Evolutionary conservation across 129 eudicot species (phyloP).

Genomic region (Helianthus tuberosus): DNA sequence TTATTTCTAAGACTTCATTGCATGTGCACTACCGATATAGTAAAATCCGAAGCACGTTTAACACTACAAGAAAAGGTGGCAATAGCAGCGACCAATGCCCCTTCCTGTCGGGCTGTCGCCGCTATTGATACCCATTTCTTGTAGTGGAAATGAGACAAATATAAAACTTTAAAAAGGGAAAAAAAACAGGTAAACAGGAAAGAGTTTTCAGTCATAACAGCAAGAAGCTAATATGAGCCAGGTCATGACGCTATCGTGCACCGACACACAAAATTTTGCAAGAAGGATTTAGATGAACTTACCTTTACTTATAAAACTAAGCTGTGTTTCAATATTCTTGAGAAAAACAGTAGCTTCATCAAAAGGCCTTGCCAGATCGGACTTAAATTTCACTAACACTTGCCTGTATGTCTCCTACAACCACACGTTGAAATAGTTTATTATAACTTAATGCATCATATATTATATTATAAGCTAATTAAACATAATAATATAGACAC

Average conservation of each 20-base stretch:
- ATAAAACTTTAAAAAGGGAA: not conserved
- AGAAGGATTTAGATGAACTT: not conserved
- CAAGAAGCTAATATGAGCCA: slow-evolving; percentile 28
- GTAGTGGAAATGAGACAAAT: not conserved
- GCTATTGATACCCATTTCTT: too few relatives aligned
- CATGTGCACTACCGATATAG: slow-evolving; percentile 4
- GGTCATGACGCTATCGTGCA: slow-evolving; percentile 24
- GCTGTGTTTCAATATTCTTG: slow-evolving; percentile 69
- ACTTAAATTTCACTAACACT: slow-evolving; percentile 75
- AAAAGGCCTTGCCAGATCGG: slow-evolving; percentile 87
- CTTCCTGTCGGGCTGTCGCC: too few relatives aligned
- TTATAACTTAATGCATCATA: not conserved
- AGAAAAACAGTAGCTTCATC: slow-evolving; percentile 87
- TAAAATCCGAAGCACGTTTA: not conserved
- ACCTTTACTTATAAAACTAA: slow-evolving; percentile 75
- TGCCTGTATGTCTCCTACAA: slow-evolving; percentile 76
- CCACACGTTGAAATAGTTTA: not conserved
- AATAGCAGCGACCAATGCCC: too few relatives aligned
- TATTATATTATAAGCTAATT: not conserved
- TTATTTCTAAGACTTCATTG: slow-evolving; percentile 21
- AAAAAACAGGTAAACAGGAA: not conserved
- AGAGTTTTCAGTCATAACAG: slow-evolving; percentile 3
- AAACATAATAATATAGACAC: slow-evolving; percentile 1
- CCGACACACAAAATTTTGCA: not conserved
- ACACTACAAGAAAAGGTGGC: not conserved